Percentiles rank a stretch among this genome's conserved stretches.
Evolutionary conservation across 2,329 filamentous ascomycete species (phyloP).

Genomic region (Lecanicillium sp.): DNA sequence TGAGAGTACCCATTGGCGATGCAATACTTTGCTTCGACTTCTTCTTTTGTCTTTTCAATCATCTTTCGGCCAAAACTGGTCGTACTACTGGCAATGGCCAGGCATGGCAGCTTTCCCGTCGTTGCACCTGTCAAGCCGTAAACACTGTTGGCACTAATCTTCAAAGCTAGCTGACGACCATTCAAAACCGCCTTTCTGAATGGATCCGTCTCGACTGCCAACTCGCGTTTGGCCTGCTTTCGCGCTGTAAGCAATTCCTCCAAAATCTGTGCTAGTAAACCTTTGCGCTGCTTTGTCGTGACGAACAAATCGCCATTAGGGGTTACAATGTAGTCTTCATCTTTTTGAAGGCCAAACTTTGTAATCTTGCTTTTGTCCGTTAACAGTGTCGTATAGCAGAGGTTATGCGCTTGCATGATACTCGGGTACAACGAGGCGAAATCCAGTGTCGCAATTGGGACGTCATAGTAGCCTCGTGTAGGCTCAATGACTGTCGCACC

Average conservation of each 20-base stretch:
- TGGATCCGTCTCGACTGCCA: slow-evolving; percentile 80
- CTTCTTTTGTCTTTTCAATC: slow-evolving; percentile 97
- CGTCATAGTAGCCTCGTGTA: slow-evolving; percentile 84
- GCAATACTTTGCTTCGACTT: slow-evolving; percentile 82
- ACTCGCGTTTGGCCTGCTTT: slow-evolving; percentile 88
- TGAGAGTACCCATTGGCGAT: slow-evolving; percentile 92
- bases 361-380: slow-evolving; percentile 66
- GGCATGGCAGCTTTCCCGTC: slow-evolving; percentile 88
- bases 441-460: slow-evolving; percentile 94
- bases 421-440: slow-evolving; percentile 97
- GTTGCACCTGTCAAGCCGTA: slow-evolving; percentile 96
- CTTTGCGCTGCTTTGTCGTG: slow-evolving; percentile 81
- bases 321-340: slow-evolving; percentile 93
- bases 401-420: slow-evolving; percentile 97
- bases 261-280: slow-evolving; percentile 86
- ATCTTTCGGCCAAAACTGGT: slow-evolving; percentile 96
- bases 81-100: slow-evolving; percentile 92
- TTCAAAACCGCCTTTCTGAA: slow-evolving; percentile 98
- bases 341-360: slow-evolving; percentile 68
- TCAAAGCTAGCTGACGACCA: slow-evolving; percentile 90
- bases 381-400: slow-evolving; percentile 92
- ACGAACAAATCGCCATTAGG: slow-evolving; percentile 92
- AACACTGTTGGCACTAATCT: slow-evolving; percentile 94
- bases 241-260: slow-evolving; percentile 86
- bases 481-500: slow-evolving; percentile 98